phyloP scores from a whole-genome alignment of 352 stramenopile genomes.

The Phytophthora palmivora region DNA sequence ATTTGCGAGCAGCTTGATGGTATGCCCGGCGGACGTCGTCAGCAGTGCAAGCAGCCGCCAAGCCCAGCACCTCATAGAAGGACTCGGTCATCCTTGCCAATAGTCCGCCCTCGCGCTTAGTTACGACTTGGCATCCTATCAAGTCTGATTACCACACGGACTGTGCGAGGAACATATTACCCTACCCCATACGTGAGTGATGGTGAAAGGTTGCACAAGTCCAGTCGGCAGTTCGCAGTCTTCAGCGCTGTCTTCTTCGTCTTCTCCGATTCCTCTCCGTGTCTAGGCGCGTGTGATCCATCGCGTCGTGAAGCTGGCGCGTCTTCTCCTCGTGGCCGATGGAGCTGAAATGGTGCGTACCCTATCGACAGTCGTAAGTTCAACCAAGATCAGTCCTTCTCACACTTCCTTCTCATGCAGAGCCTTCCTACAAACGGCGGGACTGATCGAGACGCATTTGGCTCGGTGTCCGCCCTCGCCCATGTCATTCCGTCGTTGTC shows the following conservation, averaged over 20 bases:
- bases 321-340: constrained; percentile 46
- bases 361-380: not conserved
- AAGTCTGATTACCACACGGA: constrained; percentile 31
- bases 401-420: constrained; percentile 14
- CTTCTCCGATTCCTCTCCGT: constrained; percentile 10
- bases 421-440: constrained; percentile 45
- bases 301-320: constrained; percentile 55
- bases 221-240: constrained; percentile 2
- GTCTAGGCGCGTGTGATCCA: constrained; percentile 19
- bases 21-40: constrained; percentile 79
- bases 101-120: constrained; percentile 17
- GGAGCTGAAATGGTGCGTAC: constrained; percentile 53
- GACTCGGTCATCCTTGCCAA: constrained; percentile 15
- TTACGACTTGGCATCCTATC: constrained; percentile 27
- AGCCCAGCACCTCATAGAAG: constrained; percentile 70
- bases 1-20: constrained; percentile 59
- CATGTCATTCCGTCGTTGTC: constrained; percentile 22
- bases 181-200: constrained; percentile 26
- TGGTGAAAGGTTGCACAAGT: constrained; percentile 25
- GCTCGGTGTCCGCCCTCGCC: constrained; percentile 15
- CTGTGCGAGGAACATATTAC: constrained; percentile 23
- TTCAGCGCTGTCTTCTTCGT: constrained; percentile 7
- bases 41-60: constrained; percentile 47
- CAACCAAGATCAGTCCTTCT: constrained; percentile 1
- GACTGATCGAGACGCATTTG: constrained; percentile 40